Base-by-base conservation (phyloP, 2,329 filamentous ascomycete genomes). In the Talaromyces funiculosus region DNA sequence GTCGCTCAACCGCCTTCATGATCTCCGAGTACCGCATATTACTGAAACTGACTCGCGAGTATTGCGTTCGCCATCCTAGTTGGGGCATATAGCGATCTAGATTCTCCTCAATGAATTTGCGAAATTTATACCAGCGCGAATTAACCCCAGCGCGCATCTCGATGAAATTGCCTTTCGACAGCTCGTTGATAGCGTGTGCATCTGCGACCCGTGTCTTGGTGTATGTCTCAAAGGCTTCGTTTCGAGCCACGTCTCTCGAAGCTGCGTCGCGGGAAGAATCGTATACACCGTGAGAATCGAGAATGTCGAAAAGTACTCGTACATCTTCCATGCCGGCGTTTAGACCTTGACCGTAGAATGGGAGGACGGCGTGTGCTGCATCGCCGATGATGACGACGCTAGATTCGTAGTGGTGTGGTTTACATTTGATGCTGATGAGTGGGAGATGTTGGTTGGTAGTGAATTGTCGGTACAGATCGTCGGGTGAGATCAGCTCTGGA, bases 261-360 rank as follows among this genome's bases (percentile, higher is more conserved):
- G 83, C 79, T 20, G 75, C 69, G 6, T 76, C 67, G 37, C 61
- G 67, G 5, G 65, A 61, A 20, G 73, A 51, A 26, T 70, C 64
- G 57, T 77, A 78, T 10, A 77, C 74, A 1, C 81, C 77, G 65
- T 92, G 81, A 66, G 84, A 83, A 75, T 97, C 92, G 1, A 97
- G 80, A 45, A 89, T 81, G 0, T 87, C 85, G 75, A 96, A 99
- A 0, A 99, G 83, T 4, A 96, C 86, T 7, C 89, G 86, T 12
- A 99, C 92, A 68, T 97, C 93, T 77, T 99, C 94, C 43, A 99
- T 84, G 0, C 94, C 94, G 0, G 94, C 90, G 70, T 99, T 99
- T 87, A 99, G 95, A 38, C 94, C 94, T 74, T 99, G 94, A 0
- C 94, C 94, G 73, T 97, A 99, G 75, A 99, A 99, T 0, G 94